Base-by-base conservation (phyloP, 2,329 filamentous ascomycete species). In the Colletotrichum cereale region DNA sequence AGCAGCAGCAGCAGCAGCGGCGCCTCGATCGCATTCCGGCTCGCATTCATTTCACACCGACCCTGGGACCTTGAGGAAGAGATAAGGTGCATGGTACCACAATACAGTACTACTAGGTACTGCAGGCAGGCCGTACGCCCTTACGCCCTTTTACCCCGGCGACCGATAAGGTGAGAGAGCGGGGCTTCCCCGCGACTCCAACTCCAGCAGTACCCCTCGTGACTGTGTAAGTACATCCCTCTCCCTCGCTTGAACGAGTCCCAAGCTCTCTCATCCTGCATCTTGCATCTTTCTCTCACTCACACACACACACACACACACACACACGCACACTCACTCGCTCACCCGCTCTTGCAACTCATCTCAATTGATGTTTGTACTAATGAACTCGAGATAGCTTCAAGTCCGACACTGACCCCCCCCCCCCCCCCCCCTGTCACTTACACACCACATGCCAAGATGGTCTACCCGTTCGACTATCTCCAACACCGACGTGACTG, bases 401-500 rank as follows among this genome's bases (percentile, higher is more conserved):
- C 62, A 48, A 14, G 31, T 24, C 42, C 38, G 64, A 29, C 21
- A 34, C 5, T 34, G 6, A 47, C 6, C 10, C 44, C 29, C 26
- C 36, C 7, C 21, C 26, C 36, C 7, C 21, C 18, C 26, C 24
- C 29, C 18, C 31, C 29, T 29, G 34, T 18, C 14, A 36, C 56
- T 44, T n/a, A 47, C 47, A 48, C 34, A 12, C 42, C 5, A 6
- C 8, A 50, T 52, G 31, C 24, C 36, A 71, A 70, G 69, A 74
- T 74, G 73, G 71, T 71, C 50, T 73, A 73, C n/a, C 67, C 71
- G n/a, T 79, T 86, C 50, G 83, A 86, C 71, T 94, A 94, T 78
- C 86, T 94, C 75, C 88, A 92, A 77, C 92, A 95, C 80, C 87
- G 87, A 75, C 87, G 87, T 72, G 91, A 92, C 80, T 93, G 92